Base-by-base conservation (phyloP, 352 stramenopile species). In the Globisporangium iwayamae region DNA sequence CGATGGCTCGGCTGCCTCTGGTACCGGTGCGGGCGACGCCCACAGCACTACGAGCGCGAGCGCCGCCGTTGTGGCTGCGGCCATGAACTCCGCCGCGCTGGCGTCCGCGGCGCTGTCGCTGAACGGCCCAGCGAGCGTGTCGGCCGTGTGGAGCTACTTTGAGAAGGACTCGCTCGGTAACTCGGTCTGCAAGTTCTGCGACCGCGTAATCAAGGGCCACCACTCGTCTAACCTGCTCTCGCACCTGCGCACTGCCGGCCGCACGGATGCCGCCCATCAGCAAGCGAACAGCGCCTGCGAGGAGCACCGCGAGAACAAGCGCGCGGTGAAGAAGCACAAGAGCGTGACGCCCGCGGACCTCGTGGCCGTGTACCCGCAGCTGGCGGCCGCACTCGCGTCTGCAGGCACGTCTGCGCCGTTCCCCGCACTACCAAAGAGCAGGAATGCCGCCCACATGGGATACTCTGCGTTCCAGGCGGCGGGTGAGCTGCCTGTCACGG, bases 181-280 rank as follows among this genome's bases (percentile, higher is more conserved):
- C 72, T 90, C 85, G 20, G 65, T 91, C 47, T 93, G 85, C 73
- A 93, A 93, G 71, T 91, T 93, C 70, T 93, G 85, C 67, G 75
- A 87, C 47, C 82, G 83, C 50, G 81, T 93, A 69, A 91, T 93
- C 70, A 93, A 93, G 69, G 85, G 85, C 53, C 82, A 93, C 74
- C 85, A 93, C 69, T 91, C 82, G 68, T 90, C 79, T 63, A 93
- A 93, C 60, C 67, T 93, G 56, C 73, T 93, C 25, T 91, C 82
- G 52, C 85, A 93, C 39, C 60, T 93, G 67, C 83, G 85, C 65
- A 93, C 85, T 4, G 78, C 79, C 7, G 85, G 85, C 13, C 79
- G 85, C 47, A 89, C 82, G 30, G 85, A 93, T 54, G 25, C 74
- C 4, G 81, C 69, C 30, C 85, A 93, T 68, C 82, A 90, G 56